Evolutionary conservation across 495 filamentous ascomycete genomes (phyloP), one percentile per base, ranked within the genome.

Genomic region (Podospora conica): DNA sequence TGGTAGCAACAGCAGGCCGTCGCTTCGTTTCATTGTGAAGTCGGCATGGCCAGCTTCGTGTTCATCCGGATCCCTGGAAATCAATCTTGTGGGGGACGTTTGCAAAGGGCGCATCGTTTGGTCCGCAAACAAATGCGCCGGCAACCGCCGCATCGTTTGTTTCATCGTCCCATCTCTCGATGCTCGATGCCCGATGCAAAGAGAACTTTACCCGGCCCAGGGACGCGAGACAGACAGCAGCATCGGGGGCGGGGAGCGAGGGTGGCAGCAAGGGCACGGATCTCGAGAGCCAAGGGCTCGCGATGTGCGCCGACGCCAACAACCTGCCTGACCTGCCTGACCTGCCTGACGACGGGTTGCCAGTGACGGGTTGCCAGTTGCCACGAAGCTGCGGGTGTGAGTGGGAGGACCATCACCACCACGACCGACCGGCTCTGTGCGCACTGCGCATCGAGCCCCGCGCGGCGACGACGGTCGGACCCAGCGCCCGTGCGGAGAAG

Each of bases 401-500:
- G n/a, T n/a, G n/a, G 59, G n/a, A n/a, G n/a, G n/a, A 27, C 28
- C 24, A 24, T 24, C 21, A 24, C 55, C 55, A 57, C 23, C 22
- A 58, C 28, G 8, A 15, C 56, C 56, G 54, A 27, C 15, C 56
- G 18, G 15, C 22, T 27, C 23, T 27, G 56, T 23, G 12, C 12
- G 55, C 55, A 23, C 2, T 15, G 12, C 24, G 21, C 25, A 2
- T 3, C 9, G 56, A 18, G 56, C 18, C 56, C 27, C 56, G 40
- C 40, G 40, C 40, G 40, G 40, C 40, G 40, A 48, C 40, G 18
- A 31, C 23, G 54, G 29, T 31, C 40, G 63, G 53, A 65, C 54
- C 54, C 23, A 27, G 53, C 27, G 65, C 61, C 65, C 29, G 65
- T 66, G 65, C 65, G 56, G 59, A 62, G 29, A 24, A 60, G 53